Evolutionary conservation across 805 yeast species (phyloP).

Genomic region (Cyberlindnera mrakii): DNA sequence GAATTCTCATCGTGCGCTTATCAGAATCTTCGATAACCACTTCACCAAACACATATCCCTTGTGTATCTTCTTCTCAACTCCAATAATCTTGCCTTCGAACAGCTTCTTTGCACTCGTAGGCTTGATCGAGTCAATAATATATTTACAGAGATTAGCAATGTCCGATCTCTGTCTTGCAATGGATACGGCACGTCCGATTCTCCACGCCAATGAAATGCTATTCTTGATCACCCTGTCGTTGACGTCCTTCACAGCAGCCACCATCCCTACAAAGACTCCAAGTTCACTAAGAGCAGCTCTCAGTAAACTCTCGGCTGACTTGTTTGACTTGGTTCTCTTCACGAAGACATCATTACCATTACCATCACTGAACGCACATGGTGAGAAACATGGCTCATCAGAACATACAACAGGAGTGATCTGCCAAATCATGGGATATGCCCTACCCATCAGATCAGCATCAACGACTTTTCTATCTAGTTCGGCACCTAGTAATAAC

Average conservation of each 20-base stretch:
- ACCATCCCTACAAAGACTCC: slow-evolving; percentile 36
- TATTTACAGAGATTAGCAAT: slow-evolving; percentile 28
- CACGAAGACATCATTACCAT: slow-evolving; percentile 34
- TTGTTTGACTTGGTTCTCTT: slow-evolving; percentile 28
- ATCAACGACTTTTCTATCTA: slow-evolving; percentile 29
- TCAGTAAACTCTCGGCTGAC: slow-evolving; percentile 30
- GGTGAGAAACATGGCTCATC: slow-evolving; percentile 21
- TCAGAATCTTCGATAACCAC: slow-evolving; percentile 28
- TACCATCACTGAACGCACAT: slow-evolving; percentile 34
- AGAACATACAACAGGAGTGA: slow-evolving; percentile 28
- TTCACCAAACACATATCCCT: slow-evolving; percentile 42
- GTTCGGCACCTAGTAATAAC: slow-evolving; percentile 24
- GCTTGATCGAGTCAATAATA: slow-evolving; percentile 34
- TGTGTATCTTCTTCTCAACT: slow-evolving; percentile 34
- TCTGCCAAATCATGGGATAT: slow-evolving; percentile 39
- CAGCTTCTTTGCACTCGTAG: slow-evolving; percentile 23
- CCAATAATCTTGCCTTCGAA: slow-evolving; percentile 39
- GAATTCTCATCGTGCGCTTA: slow-evolving; percentile 27
- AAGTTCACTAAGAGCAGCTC: slow-evolving; percentile 38
- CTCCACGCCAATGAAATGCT: slow-evolving; percentile 41
- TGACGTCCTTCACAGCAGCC: slow-evolving; percentile 26
- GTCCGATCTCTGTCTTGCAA: slow-evolving; percentile 33
- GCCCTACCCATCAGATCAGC: slow-evolving; percentile 44
- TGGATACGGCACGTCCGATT: slow-evolving; percentile 37
- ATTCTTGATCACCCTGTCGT: slow-evolving; percentile 27